Conservation (phyloP, 805 yeast species). For the Sugiyamaella valdiviana region DNA sequence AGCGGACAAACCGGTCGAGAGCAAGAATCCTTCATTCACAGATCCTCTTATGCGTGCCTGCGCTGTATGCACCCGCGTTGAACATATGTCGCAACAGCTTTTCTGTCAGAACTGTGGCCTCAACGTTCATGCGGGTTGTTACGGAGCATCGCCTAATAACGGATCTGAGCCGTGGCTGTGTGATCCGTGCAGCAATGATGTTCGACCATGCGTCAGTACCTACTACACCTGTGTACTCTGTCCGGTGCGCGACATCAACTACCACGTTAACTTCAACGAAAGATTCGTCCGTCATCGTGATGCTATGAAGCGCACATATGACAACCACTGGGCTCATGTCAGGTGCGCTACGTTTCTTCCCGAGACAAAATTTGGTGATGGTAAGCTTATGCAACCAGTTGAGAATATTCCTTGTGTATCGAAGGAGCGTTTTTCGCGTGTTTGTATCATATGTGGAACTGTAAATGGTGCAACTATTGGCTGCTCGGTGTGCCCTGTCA, state of each 20-base stretch:
- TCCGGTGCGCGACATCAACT: slow-evolving; percentile 43
- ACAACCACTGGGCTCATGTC: slow-evolving; percentile 73
- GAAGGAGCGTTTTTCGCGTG: slow-evolving; percentile 30
- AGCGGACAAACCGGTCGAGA: neutral
- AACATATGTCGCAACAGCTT: slow-evolving; percentile 37
- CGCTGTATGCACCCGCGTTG: slow-evolving; percentile 49
- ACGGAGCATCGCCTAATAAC: slow-evolving; percentile 40
- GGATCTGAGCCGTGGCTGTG: slow-evolving; percentile 57
- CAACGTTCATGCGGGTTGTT: slow-evolving; percentile 63
- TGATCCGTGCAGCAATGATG: slow-evolving; percentile 68
- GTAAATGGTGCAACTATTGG: slow-evolving; percentile 47
- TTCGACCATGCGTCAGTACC: slow-evolving; percentile 52
- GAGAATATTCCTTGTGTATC: slow-evolving; percentile 33
- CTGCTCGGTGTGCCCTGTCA: slow-evolving; percentile 42
- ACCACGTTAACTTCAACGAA: slow-evolving; percentile 29
- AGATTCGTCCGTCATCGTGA: slow-evolving; percentile 42
- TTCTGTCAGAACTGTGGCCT: slow-evolving; percentile 63
- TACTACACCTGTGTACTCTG: slow-evolving; percentile 66
- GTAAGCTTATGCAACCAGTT: slow-evolving; percentile 41
- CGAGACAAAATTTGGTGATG: slow-evolving; percentile 41
- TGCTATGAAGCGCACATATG: slow-evolving; percentile 59
- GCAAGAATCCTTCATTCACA: neutral
- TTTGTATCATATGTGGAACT: slow-evolving; percentile 37
- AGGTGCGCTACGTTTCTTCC: slow-evolving; percentile 58
- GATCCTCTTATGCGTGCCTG: slow-evolving; percentile 36